Base-by-base conservation (phyloP, 208 protist species). In the Crithidia sp. region DNA sequence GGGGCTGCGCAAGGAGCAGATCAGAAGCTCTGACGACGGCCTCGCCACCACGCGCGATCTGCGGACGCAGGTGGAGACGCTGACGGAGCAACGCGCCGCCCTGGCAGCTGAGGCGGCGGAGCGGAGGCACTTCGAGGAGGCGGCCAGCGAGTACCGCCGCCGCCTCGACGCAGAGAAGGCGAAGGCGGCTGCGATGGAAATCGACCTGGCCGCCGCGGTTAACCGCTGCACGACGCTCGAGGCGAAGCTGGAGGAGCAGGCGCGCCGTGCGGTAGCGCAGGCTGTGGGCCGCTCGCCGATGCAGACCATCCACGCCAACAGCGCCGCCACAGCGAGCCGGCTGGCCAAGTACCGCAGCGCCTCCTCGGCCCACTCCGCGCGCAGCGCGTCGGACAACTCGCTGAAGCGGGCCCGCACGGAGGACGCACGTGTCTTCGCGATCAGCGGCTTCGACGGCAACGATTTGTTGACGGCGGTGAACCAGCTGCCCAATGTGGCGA, bases 381-480 rank as follows among this genome's bases (percentile, higher is more conserved):
- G 52, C 62, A 71, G 62, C 60, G 36, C 52, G 10, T 63, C 69
- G 2, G 54, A 66, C 19, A 72, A 44, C 13, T 80, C 87, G 0
- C 50, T 88, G 19, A 91, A 91, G 77, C 83, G 86, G 36, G 79
- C 85, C 0, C 90, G 88, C 50, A 94, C 90, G 5, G 85, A 89
- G 52, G 89, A 95, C 52, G 85, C 87, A 5, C 90, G 90, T 6
- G 89, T 97, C 2, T 86, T 97, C 40, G 86, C 90, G 43, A 90
- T 95, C 62, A 95, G 86, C 63, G 90, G 93, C n/a, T 95, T 97
- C 60, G 86, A 95, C 56, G 82, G 82, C 17, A 85, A 83, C 45
- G 79, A 88, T 0, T 55, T 97, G 7, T 44, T 94, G 5, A 49
- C 67, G 5, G 67, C 82, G 16, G 83, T 95, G 49, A 87, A 90